Conservation (phyloP, 2,329 filamentous ascomycete species). For the Aspergillus caelatus region DNA sequence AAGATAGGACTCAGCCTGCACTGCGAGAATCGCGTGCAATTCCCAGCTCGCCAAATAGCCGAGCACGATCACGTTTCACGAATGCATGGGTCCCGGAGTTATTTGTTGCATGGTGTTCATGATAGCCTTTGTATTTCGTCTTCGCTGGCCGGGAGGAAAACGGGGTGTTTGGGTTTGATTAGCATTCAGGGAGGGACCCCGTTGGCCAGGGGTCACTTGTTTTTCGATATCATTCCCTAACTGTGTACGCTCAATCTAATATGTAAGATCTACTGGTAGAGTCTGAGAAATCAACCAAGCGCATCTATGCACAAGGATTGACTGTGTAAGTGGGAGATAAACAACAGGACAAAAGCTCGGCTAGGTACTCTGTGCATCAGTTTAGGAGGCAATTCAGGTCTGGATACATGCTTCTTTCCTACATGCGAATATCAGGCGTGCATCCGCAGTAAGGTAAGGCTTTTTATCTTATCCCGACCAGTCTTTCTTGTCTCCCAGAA, state of each 20-base stretch:
- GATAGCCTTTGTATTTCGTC: slow-evolving; percentile 27
- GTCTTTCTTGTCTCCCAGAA: too few species aligned
- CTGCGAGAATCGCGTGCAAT: slow-evolving; percentile 11
- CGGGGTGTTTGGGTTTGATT: slow-evolving; percentile 25
- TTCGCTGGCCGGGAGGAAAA: slow-evolving; percentile 19
- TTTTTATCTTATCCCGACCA: too few species aligned
- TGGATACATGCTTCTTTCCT: too few species aligned
- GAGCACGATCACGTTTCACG: slow-evolving; percentile 34
- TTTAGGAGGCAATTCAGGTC: not conserved
- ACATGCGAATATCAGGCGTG: too few species aligned
- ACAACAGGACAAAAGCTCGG: not conserved
- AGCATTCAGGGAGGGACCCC: slow-evolving; percentile 13
- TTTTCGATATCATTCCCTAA: slow-evolving; percentile 13
- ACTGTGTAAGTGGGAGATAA: not conserved
- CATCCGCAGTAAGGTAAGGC: too few species aligned
- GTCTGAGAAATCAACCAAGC: not conserved
- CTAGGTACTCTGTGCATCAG: not conserved
- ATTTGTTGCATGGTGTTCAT: slow-evolving; percentile 33
- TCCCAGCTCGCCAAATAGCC: slow-evolving; percentile 18
- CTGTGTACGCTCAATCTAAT: slow-evolving; percentile 20
- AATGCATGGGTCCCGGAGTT: slow-evolving; percentile 41
- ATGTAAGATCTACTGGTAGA: slow-evolving; percentile 22
- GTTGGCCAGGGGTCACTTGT: slow-evolving; percentile 10
- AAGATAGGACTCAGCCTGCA: slow-evolving; percentile 9
- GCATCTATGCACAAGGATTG: not conserved